phyloP scores from a whole-genome alignment of 306 rosid genomes.

The Pyrus betulifolia region DNA sequence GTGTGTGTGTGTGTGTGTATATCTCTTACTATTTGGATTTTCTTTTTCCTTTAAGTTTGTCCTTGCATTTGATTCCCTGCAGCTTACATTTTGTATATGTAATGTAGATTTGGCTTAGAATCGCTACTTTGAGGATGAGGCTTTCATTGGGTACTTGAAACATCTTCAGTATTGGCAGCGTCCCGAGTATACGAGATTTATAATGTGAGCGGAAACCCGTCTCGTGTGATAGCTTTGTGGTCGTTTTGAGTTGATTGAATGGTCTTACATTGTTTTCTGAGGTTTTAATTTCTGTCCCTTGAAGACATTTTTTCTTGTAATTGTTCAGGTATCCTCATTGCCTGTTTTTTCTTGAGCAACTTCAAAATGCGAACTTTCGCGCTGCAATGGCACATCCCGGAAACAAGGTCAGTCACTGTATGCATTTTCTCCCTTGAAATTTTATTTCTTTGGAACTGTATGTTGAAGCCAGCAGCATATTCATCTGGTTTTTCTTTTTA shows the following conservation, averaged over 20 bases:
- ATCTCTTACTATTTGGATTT: neutral
- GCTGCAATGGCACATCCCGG: conserved; percentile 97
- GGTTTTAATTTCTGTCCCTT: conserved; percentile 1
- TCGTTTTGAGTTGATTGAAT: neutral
- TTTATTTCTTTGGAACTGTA: neutral
- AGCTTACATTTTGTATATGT: conserved; percentile 12
- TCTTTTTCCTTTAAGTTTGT: conserved; percentile 4
- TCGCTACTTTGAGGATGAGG: conserved; percentile 92
- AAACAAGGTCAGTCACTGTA: conserved; percentile 51
- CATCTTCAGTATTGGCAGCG: conserved; percentile 95
- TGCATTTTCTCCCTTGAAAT: conserved; percentile 1
- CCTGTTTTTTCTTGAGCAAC: conserved; percentile 87
- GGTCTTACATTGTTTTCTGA: neutral
- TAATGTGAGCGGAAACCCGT: conserved; percentile 55
- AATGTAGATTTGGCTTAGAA: conserved; percentile 85
- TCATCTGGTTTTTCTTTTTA: neutral
- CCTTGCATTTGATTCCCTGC: neutral
- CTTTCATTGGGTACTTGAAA: conserved; percentile 89
- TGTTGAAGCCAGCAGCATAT: neutral
- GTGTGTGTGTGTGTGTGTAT: neutral
- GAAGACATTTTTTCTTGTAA: neutral
- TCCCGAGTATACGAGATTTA: conserved; percentile 76
- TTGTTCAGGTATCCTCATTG: conserved; percentile 85
- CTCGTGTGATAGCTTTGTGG: neutral
- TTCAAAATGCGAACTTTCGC: conserved; percentile 83